Evolutionary conservation across 2,329 filamentous ascomycete species (phyloP).

Genomic region (Venturia aucupariae): DNA sequence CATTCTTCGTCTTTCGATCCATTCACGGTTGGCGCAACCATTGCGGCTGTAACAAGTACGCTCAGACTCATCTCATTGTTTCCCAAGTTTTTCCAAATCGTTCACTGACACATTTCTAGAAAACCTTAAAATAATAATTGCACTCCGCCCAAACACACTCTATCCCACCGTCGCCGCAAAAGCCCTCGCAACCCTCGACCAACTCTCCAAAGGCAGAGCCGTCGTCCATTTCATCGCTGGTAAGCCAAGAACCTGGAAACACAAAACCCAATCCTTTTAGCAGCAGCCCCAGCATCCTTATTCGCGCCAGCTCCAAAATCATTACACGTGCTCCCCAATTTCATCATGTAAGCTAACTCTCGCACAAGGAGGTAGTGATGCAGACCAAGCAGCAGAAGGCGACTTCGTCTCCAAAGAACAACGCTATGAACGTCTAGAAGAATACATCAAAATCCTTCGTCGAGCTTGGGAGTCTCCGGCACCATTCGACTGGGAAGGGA

Average conservation of each 20-base stretch:
- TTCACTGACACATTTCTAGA: too few relatives aligned
- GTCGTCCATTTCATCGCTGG: constrained; percentile 55
- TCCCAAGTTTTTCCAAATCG: too few relatives aligned
- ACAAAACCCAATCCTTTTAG: too few relatives aligned
- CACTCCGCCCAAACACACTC: constrained; percentile 51
- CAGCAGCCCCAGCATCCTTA: too few relatives aligned
- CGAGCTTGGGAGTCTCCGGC: constrained; percentile 49
- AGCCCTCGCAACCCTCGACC: constrained; percentile 51
- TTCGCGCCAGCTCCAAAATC: too few relatives aligned
- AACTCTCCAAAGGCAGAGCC: constrained; percentile 47
- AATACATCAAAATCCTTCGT: constrained; percentile 52
- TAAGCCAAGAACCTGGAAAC: too few relatives aligned
- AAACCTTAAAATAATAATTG: constrained; percentile 52
- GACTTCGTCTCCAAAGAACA: constrained; percentile 50
- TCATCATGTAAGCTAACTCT: too few relatives aligned
- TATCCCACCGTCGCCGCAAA: constrained; percentile 56
- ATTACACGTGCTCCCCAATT: too few relatives aligned
- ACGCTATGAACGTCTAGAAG: constrained; percentile 49
- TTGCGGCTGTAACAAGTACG: constrained; percentile 42
- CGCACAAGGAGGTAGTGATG: constrained; percentile 42
- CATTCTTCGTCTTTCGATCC: constrained; percentile 47
- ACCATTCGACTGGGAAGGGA: constrained; percentile 52
- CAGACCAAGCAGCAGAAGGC: constrained; percentile 50
- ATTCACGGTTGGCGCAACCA: constrained; percentile 51
- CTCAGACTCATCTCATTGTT: too few relatives aligned